A percentile compares a stretch with the other conserved stretches of the same genome.
These are phyloP conservation scores for Stereocaulon alpinum DNA, from an alignment of 495 filamentous ascomycete genomes.

Conservation along the genomic window DNA sequence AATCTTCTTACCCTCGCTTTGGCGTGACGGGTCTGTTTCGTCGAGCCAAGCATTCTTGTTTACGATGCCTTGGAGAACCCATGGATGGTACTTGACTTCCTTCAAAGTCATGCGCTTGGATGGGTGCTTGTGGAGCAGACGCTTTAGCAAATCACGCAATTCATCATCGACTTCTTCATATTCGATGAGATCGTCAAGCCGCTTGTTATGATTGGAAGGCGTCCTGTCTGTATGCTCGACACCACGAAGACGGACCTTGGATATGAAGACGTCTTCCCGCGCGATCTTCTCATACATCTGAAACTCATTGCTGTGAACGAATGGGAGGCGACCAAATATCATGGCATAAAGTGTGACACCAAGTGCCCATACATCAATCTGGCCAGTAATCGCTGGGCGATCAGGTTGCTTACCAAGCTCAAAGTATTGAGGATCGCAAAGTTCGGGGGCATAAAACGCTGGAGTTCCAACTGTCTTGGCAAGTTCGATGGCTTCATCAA, in stretches of 20 bases:
- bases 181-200: constrained; percentile 55
- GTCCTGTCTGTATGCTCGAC: constrained; percentile 47
- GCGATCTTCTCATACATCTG: constrained; percentile 83
- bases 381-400: constrained; percentile 47
- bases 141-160: constrained; percentile 67
- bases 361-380: constrained; percentile 95
- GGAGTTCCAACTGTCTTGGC: constrained; percentile 97
- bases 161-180: constrained; percentile 82
- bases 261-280: constrained; percentile 82
- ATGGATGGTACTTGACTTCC: constrained; percentile 94
- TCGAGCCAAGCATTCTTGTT: constrained; percentile 77
- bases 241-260: constrained; percentile 65
- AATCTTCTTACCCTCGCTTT: constrained; percentile 78
- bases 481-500: constrained; percentile 85
- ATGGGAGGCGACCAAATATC: constrained; percentile 85
- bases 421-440: constrained; percentile 74
- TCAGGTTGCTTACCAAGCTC: constrained; percentile 37
- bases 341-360: constrained; percentile 94
- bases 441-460: constrained; percentile 93
- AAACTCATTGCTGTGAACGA: constrained; percentile 82
- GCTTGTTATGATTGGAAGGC: constrained; percentile 40
- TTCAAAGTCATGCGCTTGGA: constrained; percentile 74
- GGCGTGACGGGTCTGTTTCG: constrained; percentile 76
- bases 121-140: constrained; percentile 82
- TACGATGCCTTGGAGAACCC: constrained; percentile 72